Evolutionary conservation across 495 filamentous ascomycete genomes (phyloP), one percentile per base, ranked within the genome.

Genomic region (Xylaria grammica): DNA sequence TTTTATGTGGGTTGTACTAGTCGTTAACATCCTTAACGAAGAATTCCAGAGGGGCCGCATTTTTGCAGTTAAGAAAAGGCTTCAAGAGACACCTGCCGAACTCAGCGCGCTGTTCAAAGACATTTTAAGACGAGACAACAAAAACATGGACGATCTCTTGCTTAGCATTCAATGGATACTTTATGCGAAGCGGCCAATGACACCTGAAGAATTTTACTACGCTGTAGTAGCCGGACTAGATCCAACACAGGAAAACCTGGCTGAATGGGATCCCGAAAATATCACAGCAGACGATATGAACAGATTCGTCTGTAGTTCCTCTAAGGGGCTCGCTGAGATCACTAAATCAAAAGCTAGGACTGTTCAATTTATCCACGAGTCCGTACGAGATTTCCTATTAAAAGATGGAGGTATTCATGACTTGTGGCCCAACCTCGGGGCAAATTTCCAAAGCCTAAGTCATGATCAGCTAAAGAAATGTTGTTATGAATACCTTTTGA

Each of bases 341-440:
- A 58, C 55, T 15, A 58, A 46, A 46, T 46, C 55, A 30, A 46
- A 32, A 46, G 34, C 51, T 8, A 19, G 67, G n/a, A 73, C 62
- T 11, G 77, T 78, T 20, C 79, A 81, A 29, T 81, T 82, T 50
- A 80, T 81, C 30, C 78, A 82, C 59, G 78, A 80, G 57, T 81
- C 78, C 0, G 77, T 81, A 1, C 53, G 66, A 56, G 79, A 82
- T 54, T 81, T 77, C 64, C 38, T 77, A 4, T 9, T 75, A 3
- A 60, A 60, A 64, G 56, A 65, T 22, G 65, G 66, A 38, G 66
- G 60, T 3, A 49, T 69, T 22, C 4, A 22, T 27, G 46, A 65
- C 7, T 45, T 72, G 40, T 69, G 65, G 67, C 69, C 60, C 32
- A 55, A 57, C 19, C 46, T 64, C 60, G 69, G 42, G 27, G 57